Evolutionary conservation across 2,329 filamentous ascomycete species (phyloP).

Genomic region (Penicillium sp.): DNA sequence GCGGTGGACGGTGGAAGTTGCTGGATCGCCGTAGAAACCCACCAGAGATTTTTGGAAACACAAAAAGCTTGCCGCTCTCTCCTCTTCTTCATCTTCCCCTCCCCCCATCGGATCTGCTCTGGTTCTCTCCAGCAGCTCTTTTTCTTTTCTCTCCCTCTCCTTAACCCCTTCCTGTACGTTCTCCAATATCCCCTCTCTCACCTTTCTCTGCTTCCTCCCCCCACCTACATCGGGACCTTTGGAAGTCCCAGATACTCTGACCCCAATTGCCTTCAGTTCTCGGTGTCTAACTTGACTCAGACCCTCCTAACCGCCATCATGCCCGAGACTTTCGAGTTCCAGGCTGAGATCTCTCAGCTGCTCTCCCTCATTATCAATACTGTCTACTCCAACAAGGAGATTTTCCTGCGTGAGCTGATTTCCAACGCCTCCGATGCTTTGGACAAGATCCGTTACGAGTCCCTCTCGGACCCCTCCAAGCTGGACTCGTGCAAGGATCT

Average conservation of each 20-base stretch:
- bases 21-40: slow-evolving; percentile 42
- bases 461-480: slow-evolving; percentile 94
- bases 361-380: slow-evolving; percentile 99
- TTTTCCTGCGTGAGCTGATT: slow-evolving; percentile 97
- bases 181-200: slow-evolving; percentile 5
- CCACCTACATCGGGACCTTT: slow-evolving; percentile 1
- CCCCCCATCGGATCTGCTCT: slow-evolving; percentile 20
- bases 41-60: slow-evolving; percentile 33
- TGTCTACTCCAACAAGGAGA: slow-evolving; percentile 99
- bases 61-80: slow-evolving; percentile 28
- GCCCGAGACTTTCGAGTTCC: slow-evolving; percentile 99
- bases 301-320: slow-evolving; percentile 54
- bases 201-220: slow-evolving; percentile 16
- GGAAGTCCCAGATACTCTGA: not conserved
- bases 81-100: slow-evolving; percentile 16
- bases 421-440: slow-evolving; percentile 98
- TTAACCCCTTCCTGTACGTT: slow-evolving; percentile 15
- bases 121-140: slow-evolving; percentile 23
- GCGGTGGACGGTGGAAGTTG: slow-evolving; percentile 40
- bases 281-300: slow-evolving; percentile 11
- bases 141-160: slow-evolving; percentile 15
- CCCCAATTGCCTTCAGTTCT: slow-evolving; percentile 6
- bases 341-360: slow-evolving; percentile 99
- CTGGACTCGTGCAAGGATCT: slow-evolving; percentile 97
- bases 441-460: slow-evolving; percentile 99